These are phyloP conservation scores for Cladosporium sp. DNA, from an alignment of 2,329 filamentous ascomycete species.

Conservation along the genomic window DNA sequence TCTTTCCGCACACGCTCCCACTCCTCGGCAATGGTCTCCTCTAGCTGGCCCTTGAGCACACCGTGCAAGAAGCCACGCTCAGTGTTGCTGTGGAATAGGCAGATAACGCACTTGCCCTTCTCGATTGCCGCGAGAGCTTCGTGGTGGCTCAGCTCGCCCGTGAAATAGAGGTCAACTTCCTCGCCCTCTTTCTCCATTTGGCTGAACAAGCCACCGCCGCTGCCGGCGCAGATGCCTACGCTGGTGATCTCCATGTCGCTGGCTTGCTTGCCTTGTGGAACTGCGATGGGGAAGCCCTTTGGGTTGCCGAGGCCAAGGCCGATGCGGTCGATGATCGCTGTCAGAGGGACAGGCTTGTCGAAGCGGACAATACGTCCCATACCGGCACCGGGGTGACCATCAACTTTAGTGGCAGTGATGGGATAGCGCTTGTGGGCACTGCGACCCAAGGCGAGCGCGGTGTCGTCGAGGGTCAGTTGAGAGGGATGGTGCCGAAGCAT, in stretches of 20 bases:
- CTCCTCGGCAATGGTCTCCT: conserved; percentile 58
- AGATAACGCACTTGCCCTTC: conserved; percentile 77
- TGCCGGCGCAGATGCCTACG: conserved; percentile 87
- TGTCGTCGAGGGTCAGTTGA: conserved; percentile 42
- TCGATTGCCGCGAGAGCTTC: conserved; percentile 85
- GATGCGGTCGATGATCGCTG: conserved; percentile 63
- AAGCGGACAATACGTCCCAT: conserved; percentile 64
- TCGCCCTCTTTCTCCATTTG: conserved; percentile 48
- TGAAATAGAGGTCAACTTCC: conserved; percentile 79
- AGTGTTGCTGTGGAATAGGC: conserved; percentile 89
- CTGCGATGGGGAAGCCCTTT: conserved; percentile 64
- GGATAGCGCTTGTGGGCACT: conserved; percentile 54
- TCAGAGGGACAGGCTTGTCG: conserved; percentile 53
- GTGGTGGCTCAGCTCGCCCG: conserved; percentile 91
- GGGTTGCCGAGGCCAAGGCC: conserved; percentile 66
- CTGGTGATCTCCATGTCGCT: conserved; percentile 62
- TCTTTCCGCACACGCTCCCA: conserved; percentile 54
- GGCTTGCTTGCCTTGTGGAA: conserved; percentile 60
- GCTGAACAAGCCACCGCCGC: conserved; percentile 75
- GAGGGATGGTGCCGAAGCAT: conserved; percentile 53
- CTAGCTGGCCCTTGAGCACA: conserved; percentile 68
- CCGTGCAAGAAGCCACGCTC: conserved; percentile 79
- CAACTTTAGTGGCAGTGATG: conserved; percentile 52
- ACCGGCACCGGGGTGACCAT: conserved; percentile 54
- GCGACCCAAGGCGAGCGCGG: conserved; percentile 44